phyloP scores from a whole-genome alignment of 225 moss, liverwort and hornwort species.

The Marchantia polymorpha region DNA sequence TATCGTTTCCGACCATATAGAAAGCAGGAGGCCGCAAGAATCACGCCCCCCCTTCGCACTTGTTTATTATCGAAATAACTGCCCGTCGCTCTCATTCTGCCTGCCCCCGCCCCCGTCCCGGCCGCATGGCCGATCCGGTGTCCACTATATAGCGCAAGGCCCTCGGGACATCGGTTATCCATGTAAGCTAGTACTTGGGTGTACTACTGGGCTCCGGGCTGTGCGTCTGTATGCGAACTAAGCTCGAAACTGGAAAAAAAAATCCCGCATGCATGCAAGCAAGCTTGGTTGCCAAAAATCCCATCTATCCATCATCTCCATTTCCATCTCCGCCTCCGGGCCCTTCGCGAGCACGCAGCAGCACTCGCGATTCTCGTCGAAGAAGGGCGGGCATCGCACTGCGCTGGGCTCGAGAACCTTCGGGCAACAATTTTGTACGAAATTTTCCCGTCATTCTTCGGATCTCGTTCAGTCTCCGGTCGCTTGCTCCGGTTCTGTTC shows the following conservation, averaged over 20 bases:
- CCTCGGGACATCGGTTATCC: neutral
- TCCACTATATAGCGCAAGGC: constrained; percentile 1
- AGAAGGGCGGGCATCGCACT: neutral
- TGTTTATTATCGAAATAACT: neutral
- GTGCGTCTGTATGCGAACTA: neutral
- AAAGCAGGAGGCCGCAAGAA: constrained; percentile 4
- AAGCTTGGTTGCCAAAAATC: constrained; percentile 3
- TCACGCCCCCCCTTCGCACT: neutral
- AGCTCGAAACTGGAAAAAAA: neutral
- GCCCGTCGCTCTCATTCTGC: neutral
- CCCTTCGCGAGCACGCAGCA: neutral
- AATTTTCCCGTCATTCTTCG: neutral
- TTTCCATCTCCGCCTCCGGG: neutral
- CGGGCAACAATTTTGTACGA: neutral
- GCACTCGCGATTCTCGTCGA: neutral
- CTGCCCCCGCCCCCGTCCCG: neutral
- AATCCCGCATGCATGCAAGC: neutral
- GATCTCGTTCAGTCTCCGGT: neutral
- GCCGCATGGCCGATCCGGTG: neutral
- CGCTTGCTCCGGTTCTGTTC: neutral
- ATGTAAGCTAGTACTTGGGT: neutral
- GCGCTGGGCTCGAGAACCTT: neutral
- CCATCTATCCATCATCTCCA: neutral
- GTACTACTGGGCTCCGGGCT: neutral
- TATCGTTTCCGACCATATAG: neutral